These are phyloP conservation scores for Davidsoniella australis DNA, from an alignment of 2,329 filamentous ascomycete genomes.

Conservation along the genomic window DNA sequence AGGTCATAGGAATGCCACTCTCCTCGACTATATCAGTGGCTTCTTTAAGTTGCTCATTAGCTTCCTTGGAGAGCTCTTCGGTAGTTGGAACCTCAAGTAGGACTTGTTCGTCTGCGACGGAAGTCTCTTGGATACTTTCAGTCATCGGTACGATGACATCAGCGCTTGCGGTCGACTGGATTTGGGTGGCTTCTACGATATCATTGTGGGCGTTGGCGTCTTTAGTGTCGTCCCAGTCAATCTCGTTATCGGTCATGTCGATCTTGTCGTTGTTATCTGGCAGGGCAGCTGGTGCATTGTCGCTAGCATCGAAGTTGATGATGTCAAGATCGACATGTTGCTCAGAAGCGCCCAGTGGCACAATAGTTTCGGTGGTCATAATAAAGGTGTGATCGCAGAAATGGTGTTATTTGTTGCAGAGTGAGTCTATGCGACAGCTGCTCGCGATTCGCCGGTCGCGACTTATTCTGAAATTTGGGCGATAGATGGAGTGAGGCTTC, in stretches of 20 bases:
- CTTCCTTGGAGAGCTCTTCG: background rate
- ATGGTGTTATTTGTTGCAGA: background rate
- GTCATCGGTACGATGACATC: background rate
- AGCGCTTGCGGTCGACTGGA: background rate
- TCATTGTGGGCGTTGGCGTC: background rate
- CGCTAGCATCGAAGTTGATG: conserved; percentile 23
- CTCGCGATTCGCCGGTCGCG: background rate
- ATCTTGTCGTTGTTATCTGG: background rate
- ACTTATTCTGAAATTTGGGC: background rate
- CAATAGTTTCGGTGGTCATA: conserved; percentile 12
- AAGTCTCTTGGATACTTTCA: background rate
- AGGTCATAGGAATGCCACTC: conserved; percentile 9
- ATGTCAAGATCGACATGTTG: conserved; percentile 20
- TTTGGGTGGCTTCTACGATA: background rate
- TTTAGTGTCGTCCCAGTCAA: conserved; percentile 12
- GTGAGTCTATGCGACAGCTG: background rate
- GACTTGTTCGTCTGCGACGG: background rate
- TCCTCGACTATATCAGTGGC: background rate
- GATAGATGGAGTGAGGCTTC: too few species aligned
- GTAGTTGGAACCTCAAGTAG: background rate
- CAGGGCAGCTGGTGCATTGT: conserved; percentile 4
- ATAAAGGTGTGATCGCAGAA: background rate
- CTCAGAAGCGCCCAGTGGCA: conserved; percentile 15
- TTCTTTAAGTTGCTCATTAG: background rate
- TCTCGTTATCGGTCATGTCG: conserved; percentile 8